Evolutionary conservation across 176 grass and related monocot species (phyloP).

Genomic region (Coix lacrymajobi): DNA sequence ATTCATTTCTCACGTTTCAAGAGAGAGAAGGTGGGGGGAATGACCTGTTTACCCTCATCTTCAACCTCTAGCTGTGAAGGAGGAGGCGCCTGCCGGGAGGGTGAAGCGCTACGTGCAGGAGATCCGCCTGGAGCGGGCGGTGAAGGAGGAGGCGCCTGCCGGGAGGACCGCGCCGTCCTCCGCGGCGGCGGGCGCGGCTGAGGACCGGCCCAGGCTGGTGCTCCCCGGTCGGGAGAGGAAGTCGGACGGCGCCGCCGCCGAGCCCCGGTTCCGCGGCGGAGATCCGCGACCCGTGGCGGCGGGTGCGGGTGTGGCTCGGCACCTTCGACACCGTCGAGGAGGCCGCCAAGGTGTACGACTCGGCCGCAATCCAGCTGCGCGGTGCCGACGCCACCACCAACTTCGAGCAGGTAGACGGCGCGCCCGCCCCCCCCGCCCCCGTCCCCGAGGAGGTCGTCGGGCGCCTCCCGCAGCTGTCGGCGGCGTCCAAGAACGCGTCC

Average conservation of each 20-base stretch:
- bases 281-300: constrained; percentile 86
- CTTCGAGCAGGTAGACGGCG: constrained; percentile 41
- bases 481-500: constrained; percentile 31
- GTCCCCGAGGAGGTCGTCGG: constrained; percentile 1
- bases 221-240: constrained; percentile 32
- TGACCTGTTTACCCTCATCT: too few species aligned
- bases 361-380: constrained; percentile 83
- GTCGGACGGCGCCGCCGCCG: constrained; percentile 19
- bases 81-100: neutral
- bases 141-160: neutral
- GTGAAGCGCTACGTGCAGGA: constrained; percentile 85
- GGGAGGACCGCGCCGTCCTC: neutral
- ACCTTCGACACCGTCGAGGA: constrained; percentile 95
- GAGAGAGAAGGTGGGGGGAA: too few species aligned
- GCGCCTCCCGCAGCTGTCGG: neutral
- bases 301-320: constrained; percentile 89
- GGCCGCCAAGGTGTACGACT: constrained; percentile 90
- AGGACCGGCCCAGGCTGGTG: neutral
- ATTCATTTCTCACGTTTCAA: too few species aligned
- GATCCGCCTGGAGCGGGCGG: constrained; percentile 46
- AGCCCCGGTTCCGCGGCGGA: constrained; percentile 91
- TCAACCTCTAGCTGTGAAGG: neutral
- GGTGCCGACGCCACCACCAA: constrained; percentile 81
- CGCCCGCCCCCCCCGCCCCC: constrained; percentile 29
- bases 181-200: too few species aligned